Evolutionary conservation across 2,329 filamentous ascomycete species (phyloP), one percentile per base, ranked within the genome.

Genomic region (Xylaria multiplex): DNA sequence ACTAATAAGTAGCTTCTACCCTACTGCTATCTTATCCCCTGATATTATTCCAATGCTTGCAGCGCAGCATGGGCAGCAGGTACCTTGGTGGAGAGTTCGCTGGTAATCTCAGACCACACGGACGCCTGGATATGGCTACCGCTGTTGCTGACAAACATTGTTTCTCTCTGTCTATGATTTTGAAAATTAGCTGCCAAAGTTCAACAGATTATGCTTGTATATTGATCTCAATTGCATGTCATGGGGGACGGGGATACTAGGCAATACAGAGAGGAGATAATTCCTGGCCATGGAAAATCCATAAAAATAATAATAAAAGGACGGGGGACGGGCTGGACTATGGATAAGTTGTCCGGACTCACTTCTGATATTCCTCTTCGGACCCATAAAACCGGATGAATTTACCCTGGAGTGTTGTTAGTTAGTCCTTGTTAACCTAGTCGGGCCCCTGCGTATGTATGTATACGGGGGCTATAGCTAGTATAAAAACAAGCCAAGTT

Each of bases 381-480:
- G 69, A 71, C 52, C 68, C 68, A 40, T 74, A 73, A 61, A 74
- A 75, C 22, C 68, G 68, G 42, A 74, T 64, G 40, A 71, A 74
- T 49, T 73, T 72, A 1, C 71, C 71, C 72, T 74, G 11, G n/a
- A 27, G 35, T 13, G 9, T 32, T 32, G 8, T 32, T 32, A 6
- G 42, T 66, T 19, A 67, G 66, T 32, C 30, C n/a, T 14, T 30
- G 3, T 11, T 19, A 2, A 13, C 35, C 1, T 30, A 43, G 5
- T 24, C 11, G 16, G 30, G 27, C 42, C 16, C 16, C 8, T 43
- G 13, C 32, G n/a, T 40, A 24, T 5, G 30, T 37, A 40, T 14
- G 6, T 16, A 42, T 35, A 22, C 32, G 32, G 13, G 19, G 6
- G 14, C 13, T 13, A 16, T 24, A 9, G n/a, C 14, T 49, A 9